Evolutionary conservation across 192 early-diverging fungal genomes (phyloP).

Genomic region (Paraglomus occultum): DNA sequence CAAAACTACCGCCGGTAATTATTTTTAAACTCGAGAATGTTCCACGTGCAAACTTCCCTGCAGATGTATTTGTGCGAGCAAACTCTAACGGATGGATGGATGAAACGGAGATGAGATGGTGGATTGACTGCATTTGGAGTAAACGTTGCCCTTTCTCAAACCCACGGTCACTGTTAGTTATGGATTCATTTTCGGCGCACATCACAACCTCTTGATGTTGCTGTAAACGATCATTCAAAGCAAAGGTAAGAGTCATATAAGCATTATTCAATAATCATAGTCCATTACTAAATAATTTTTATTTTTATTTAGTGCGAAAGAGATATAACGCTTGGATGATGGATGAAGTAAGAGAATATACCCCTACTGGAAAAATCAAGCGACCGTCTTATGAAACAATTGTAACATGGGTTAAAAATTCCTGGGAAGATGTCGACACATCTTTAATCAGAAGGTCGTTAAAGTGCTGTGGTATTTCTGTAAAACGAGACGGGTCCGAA

Average conservation of each 20-base stretch:
- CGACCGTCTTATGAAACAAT: not conserved
- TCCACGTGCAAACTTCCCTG: not conserved
- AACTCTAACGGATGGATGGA: not conserved
- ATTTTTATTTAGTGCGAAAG: no score
- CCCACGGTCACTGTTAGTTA: no score
- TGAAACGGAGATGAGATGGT: not conserved
- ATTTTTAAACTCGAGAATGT: conserved; percentile 12
- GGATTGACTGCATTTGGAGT: conserved; percentile 2
- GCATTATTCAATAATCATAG: no score
- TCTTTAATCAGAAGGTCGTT: not conserved
- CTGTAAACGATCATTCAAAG: no score
- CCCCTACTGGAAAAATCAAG: not conserved
- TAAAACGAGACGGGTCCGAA: not conserved
- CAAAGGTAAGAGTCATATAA: no score
- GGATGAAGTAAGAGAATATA: not conserved
- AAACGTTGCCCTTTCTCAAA: not conserved
- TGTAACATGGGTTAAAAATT: not conserved
- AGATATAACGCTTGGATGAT: no score
- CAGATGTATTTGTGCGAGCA: not conserved
- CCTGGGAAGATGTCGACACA: conserved; percentile 7
- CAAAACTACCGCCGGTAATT: not conserved
- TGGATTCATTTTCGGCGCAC: no score
- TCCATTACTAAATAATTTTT: no score
- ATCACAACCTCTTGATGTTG: no score
- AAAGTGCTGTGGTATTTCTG: conserved; percentile 19